phyloP scores from a whole-genome alignment of 805 yeast genomes.

The Wickerhamomyces canadensis region DNA sequence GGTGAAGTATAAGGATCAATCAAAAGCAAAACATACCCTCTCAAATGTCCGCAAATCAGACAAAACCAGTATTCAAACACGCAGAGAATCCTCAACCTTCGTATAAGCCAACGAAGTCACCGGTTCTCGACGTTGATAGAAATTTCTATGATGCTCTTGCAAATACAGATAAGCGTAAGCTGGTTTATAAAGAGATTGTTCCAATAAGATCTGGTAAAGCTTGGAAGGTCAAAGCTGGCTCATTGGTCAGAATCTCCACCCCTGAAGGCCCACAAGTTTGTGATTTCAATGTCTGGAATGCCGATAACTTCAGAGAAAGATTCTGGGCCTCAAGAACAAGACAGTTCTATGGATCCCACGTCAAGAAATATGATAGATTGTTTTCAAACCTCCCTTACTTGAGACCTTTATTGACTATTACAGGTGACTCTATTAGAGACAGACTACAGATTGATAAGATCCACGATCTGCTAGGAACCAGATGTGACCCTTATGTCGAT shows the following conservation, averaged over 20 bases:
- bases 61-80: slow-evolving; percentile 19
- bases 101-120: slow-evolving; percentile 49
- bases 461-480: slow-evolving; percentile 61
- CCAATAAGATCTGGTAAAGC: slow-evolving; percentile 57
- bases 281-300: slow-evolving; percentile 62
- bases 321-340: slow-evolving; percentile 69
- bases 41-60: slow-evolving; percentile 3
- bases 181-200: slow-evolving; percentile 37
- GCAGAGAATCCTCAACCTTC: slow-evolving; percentile 43
- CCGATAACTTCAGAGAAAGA: slow-evolving; percentile 54
- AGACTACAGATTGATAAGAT: slow-evolving; percentile 58
- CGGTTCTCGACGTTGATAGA: slow-evolving; percentile 46
- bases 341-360: slow-evolving; percentile 60
- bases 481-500: slow-evolving; percentile 69
- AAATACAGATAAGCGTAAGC: slow-evolving; percentile 33
- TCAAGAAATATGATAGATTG: slow-evolving; percentile 52
- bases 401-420: slow-evolving; percentile 59
- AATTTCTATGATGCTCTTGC: slow-evolving; percentile 42
- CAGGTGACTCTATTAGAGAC: slow-evolving; percentile 54
- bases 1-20: background rate
- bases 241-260: slow-evolving; percentile 52
- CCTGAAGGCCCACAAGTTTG: slow-evolving; percentile 72
- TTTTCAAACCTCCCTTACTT: slow-evolving; percentile 66
- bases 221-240: slow-evolving; percentile 56
- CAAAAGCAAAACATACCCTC: no score